Base-by-base conservation (phyloP, 371 early-diverging fungal genomes). In the Chytridium lagenaria region DNA sequence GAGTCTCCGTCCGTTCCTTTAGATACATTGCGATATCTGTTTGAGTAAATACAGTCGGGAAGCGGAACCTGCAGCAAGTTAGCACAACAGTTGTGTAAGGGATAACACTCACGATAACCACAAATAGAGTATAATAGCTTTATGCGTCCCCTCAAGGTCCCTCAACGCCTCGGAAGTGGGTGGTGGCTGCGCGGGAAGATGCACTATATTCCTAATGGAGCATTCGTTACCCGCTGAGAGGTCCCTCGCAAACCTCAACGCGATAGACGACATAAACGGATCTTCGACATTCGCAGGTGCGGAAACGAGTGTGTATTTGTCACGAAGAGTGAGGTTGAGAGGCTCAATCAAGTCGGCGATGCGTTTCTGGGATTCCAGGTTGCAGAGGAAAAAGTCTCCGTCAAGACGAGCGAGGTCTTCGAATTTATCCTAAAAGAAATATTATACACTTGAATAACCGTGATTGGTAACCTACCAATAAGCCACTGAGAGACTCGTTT, bases 371-470 rank as follows among this genome's bases (percentile, higher is more conserved):
- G 84, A 83, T 34, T 78, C 69, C 64, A 90, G 88, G 78, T 92
- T 92, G 82, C 94, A 94, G 71, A 95, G 74, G 73, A 92, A 93
- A 78, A 90, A 95, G 49, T 85, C 83, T 40, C 90, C 88, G 72
- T 83, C 86, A 26, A 94, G 76, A 10, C 82, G 85, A 23, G 93
- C 87, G 16, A 92, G 72, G 66, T 91, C 88, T 77, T 90, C 88
- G 72, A 92, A 92, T 30, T 72, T 70, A 38, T 66, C 74, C 78
- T 83, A 73, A 30, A 26, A 0, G 30, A 1, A 23, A 44, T 77
- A 69, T 78, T n/a, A 10, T 2, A 44, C 19, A 26, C 12, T 31
- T 49, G 7, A 37, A 44, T n/a, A 16, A 22, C 15, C n/a, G n/a
- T 26, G 65, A 80, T 78, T 39, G 38, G 51, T 19, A 16, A 38